phyloP scores from a whole-genome alignment of 148 eudicot genomes.

The Rhododendron henanense region DNA sequence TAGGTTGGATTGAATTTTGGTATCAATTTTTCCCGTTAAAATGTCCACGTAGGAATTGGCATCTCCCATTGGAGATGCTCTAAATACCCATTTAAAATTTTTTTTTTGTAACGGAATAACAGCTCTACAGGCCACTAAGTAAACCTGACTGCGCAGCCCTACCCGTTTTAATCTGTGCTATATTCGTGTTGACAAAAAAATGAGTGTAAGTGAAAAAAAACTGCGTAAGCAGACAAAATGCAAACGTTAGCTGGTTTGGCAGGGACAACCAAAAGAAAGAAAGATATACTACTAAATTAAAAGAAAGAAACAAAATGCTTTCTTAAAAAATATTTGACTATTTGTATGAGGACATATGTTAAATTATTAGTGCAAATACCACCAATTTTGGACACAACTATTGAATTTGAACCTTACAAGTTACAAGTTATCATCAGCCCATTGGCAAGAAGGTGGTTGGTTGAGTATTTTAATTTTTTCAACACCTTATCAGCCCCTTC shows the following conservation, averaged over 20 bases:
- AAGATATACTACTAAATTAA: background rate
- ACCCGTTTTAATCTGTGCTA: no score
- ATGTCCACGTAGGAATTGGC: no score
- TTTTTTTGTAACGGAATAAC: no score
- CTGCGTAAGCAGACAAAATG: slow-evolving; percentile 1
- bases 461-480: background rate
- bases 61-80: no score
- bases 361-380: background rate
- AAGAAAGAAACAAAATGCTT: background rate
- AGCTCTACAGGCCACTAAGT: no score
- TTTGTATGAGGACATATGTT: background rate
- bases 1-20: no score
- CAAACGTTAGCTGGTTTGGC: background rate
- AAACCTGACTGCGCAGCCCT: no score
- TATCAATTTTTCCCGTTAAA: no score
- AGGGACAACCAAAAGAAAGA: slow-evolving; percentile 1
- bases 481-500: background rate
- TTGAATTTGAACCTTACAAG: slow-evolving; percentile 20
- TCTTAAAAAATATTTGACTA: background rate
- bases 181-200: background rate
- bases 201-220: background rate
- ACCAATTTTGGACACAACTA: background rate
- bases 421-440: slow-evolving; percentile 2
- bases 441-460: background rate
- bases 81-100: no score